Evolutionary conservation across 192 early-diverging fungal species (phyloP), one percentile per base, ranked within the genome.

Genomic region (Backusella circina): DNA sequence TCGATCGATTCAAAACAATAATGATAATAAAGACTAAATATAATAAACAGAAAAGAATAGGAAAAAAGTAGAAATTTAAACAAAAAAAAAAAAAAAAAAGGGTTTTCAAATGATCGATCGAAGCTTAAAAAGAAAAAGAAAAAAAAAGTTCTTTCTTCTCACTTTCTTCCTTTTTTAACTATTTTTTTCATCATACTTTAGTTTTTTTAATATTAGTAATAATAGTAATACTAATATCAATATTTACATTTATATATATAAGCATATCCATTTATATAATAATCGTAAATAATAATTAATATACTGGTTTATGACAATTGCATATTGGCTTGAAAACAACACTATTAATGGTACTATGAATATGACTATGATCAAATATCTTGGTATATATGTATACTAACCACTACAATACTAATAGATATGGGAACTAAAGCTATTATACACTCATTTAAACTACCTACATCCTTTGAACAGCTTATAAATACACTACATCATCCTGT

Each of bases 1-100:
- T 61, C 54, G 54, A 61, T 61, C 54, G 54, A 61, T 61, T 61
- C 54, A 61, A 61, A 61, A 61, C 26, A 61, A 54, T 47, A 37
- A 9, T n/a, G n/a, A 9, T 37, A 47, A 47, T 47, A 47, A 66
- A 66, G 31, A 4, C 18, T 66, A n/a, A 30, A 10, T 28, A 64
- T 0, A 30, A 30, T 28, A 64, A 64, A 64, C 10, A 64, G 26
- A 57, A 64, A 57, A 30, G 10, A 64, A 64, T 31, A 64, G 3
- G n/a, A 65, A 65, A 65, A 65, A 2, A 65, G 30, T 28, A 65
- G 30, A 65, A 65, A 67, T 6, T 2, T 21, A 15, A 21, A 23
- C 4, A n/a, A 36, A 3, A 67, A 67, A 10, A 35, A 67, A 66
- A 32, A 35, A 66, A 31, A 35, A 33, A 28, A 66, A 66, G 28